Evolutionary conservation across 2,329 filamentous ascomycete genomes (phyloP).

Genomic region (Colletotrichum sp.): DNA sequence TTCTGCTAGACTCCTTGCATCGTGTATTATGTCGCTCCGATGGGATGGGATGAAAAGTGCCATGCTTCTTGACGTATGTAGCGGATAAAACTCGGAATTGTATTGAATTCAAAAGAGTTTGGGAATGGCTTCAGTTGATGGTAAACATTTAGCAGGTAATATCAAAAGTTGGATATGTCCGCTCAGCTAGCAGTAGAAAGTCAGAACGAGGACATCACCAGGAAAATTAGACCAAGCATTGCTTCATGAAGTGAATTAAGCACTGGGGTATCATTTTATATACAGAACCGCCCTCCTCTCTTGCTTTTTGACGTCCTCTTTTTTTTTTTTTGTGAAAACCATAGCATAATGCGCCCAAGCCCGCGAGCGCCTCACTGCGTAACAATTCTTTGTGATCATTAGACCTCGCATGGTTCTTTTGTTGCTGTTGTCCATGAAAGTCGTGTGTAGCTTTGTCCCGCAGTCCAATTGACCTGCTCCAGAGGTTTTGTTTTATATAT

Average conservation of each 20-base stretch:
- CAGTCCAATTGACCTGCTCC: neutral
- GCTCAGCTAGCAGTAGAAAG: neutral
- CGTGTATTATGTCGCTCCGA: neutral
- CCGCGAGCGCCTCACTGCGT: slow-evolving; percentile 1
- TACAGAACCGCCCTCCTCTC: slow-evolving; percentile 5
- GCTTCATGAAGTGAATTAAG: slow-evolving; percentile 1
- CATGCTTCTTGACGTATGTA: neutral
- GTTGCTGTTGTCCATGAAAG: neutral
- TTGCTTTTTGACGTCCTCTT: neutral
- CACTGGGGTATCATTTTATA: slow-evolving; percentile 20
- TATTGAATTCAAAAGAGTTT: accelerated
- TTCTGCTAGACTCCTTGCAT: neutral
- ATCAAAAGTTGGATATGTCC: accelerated
- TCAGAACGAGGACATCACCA: accelerated
- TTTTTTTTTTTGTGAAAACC: neutral
- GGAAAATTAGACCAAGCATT: neutral
- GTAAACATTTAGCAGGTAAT: neutral
- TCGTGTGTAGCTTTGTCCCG: neutral
- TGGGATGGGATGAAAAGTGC: neutral
- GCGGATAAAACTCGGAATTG: neutral
- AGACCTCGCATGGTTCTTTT: neutral
- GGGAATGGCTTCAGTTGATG: neutral
- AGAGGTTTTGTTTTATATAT: neutral
- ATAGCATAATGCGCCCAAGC: neutral
- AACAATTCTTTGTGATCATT: neutral